Evolutionary conservation across 2,329 filamentous ascomycete genomes (phyloP), one percentile per base, ranked within the genome.

Genomic region (Penicillium freii): DNA sequence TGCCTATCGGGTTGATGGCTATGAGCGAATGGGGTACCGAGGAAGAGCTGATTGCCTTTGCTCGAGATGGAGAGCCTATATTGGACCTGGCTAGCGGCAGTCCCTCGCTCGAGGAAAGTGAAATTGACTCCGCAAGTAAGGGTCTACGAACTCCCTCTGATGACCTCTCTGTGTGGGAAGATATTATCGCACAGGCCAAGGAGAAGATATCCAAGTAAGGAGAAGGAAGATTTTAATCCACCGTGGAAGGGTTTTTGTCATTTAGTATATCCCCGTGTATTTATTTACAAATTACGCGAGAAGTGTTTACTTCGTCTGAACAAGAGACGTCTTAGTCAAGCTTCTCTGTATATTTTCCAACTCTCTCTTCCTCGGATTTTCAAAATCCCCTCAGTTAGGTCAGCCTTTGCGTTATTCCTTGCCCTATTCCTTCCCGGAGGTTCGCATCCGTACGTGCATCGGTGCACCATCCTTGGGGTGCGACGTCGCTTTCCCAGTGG

Each of bases 11-110:
- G 1, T 49, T 84, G 40, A 83, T 82, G 75, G 81, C 78, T 0
- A 81, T 83, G 74, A 75, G 77, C 0, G 80, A 83, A 62, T 84
- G 82, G 82, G 81, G 81, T 0, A 75, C 72, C 47, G 82, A 83
- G 62, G 80, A 82, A 61, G 74, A 70, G 42, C 63, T 83, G 62
- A 77, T 84, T 62, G 78, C 76, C 45, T 83, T 81, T 71, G 81
- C 78, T 11, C 77, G 77, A 51, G 81, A 84, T 68, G 79, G 77
- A 0, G 81, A 84, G 69, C 72, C 62, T 34, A 78, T 78, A 62
- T 50, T 83, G 67, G 72, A 75, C 64, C 69, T 69, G 23, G 43
- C 61, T 38, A 63, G 57, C 46, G 61, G 59, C 31, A 49, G 45
- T 8, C 43, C 56, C 27, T 47, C 59, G 1, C 39, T 34, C 15